A percentile compares a stretch with the other conserved stretches of the same genome.
phyloP scores from a whole-genome alignment of 2,329 filamentous ascomycete genomes.

The Rutstroemia sp. region DNA sequence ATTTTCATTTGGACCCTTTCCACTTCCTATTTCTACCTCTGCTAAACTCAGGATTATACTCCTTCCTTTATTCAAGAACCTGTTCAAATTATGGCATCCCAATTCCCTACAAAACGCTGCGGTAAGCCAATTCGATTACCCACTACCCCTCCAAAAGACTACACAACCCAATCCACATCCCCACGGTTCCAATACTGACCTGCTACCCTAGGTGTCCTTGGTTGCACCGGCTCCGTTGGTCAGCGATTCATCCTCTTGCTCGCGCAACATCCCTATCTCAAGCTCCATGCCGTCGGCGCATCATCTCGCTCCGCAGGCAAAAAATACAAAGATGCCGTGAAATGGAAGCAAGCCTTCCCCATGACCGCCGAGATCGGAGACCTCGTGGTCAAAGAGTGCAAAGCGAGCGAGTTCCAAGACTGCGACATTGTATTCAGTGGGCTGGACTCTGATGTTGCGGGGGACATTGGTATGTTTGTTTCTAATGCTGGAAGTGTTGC shows the following conservation, averaged over 20 bases:
- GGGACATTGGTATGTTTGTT: slow-evolving; percentile 66
- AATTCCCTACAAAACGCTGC: slow-evolving; percentile 51
- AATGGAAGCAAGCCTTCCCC: slow-evolving; percentile 85
- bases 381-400: slow-evolving; percentile 80
- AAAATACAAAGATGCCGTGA: slow-evolving; percentile 87
- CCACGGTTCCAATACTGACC: not conserved
- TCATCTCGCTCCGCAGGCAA: slow-evolving; percentile 86
- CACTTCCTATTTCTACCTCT: not conserved
- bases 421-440: slow-evolving; percentile 94
- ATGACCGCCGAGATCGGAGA: slow-evolving; percentile 72
- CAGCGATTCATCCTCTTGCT: slow-evolving; percentile 93
- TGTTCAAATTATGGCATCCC: slow-evolving; percentile 12
- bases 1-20: not conserved
- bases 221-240: slow-evolving; percentile 88
- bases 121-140: slow-evolving; percentile 17
- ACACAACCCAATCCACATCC: not conserved
- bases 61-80: not conserved
- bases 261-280: slow-evolving; percentile 77
- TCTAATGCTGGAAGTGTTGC: not conserved
- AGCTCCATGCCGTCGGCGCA: slow-evolving; percentile 81
- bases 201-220: slow-evolving; percentile 57
- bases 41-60: not conserved
- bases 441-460: slow-evolving; percentile 85
- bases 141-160: slow-evolving; percentile 6
- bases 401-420: slow-evolving; percentile 71